Evolutionary conservation across 768 basidiomycete genomes (phyloP), one percentile per base, ranked within the genome.

Genomic region (Terana coerulea): DNA sequence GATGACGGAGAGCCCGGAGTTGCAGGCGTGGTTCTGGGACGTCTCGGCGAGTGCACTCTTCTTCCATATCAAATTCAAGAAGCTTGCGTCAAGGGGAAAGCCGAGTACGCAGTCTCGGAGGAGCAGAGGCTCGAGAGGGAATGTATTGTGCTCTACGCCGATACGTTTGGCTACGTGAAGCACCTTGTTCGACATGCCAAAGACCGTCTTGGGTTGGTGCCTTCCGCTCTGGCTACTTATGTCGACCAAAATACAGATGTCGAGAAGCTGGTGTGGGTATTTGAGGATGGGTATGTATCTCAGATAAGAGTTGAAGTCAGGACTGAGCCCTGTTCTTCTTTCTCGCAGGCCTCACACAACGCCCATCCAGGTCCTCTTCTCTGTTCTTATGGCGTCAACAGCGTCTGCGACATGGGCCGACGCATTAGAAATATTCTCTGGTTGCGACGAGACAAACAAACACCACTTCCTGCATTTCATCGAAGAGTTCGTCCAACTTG

Each of bases 271-370:
- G 45, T 46, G 12, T 30, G 28, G 17, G 11, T 46, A 29, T 25
- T 46, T 12, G 45, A 46, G 31, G 31, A 46, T 19, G 45, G 31
- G 45, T 46, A 46, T 31, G 45, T 46, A 10, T 17, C 45, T 26
- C 17, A 21, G 17, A 22, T 12, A 24, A 39, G 17, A n/a, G 6
- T 19, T 7, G 36, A n/a, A n/a, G 15, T 37, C 15, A 15, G 36
- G 15, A 19, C 21, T 37, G 15, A n/a, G 36, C 36, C 21, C 9
- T 22, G 21, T 10, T 19, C 39, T 10, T 22, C 21, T 5, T 24
- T 5, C 39, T 3, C 29, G 11, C 19, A 46, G 45, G 17, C 45
- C 45, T 1, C 8, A 17, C 12, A 19, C 12, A 19, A n/a, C 34
- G 8, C 28, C 28, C 15, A 17, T 19, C 30, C 28, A 33, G 29